phyloP scores from a whole-genome alignment of 1,139 yeast species.

The Ogataea hybrid region DNA sequence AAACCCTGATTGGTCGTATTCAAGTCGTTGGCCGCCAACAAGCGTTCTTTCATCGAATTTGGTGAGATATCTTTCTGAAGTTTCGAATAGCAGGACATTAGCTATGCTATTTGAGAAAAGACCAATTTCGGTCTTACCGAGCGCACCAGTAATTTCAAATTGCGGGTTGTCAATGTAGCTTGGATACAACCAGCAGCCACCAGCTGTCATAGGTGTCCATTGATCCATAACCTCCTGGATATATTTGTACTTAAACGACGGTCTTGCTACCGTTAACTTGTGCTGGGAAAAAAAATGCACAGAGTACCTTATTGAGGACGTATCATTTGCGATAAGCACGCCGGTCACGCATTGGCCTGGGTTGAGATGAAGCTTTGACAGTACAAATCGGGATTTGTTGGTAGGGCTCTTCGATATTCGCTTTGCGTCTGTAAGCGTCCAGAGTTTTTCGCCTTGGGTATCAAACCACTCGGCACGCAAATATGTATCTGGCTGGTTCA shows the following conservation, averaged over 20 bases:
- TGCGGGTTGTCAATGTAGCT: slow-evolving; percentile 65
- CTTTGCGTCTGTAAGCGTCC: slow-evolving; percentile 3
- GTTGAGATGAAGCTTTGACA: slow-evolving; percentile 32
- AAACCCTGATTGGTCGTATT: slow-evolving; percentile 11
- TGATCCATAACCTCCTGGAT: slow-evolving; percentile 36
- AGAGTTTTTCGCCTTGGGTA: slow-evolving; percentile 19
- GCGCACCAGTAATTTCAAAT: slow-evolving; percentile 35
- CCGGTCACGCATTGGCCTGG: slow-evolving; percentile 30
- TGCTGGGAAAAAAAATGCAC: slow-evolving; percentile 38
- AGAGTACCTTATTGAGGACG: slow-evolving; percentile 20
- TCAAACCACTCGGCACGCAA: slow-evolving; percentile 28
- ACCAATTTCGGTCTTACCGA: slow-evolving; percentile 10
- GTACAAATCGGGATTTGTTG: slow-evolving; percentile 34
- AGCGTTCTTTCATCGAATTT: slow-evolving; percentile 18
- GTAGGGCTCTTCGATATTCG: slow-evolving; percentile 13
- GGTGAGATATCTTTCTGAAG: slow-evolving; percentile 15
- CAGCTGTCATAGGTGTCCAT: slow-evolving; percentile 48
- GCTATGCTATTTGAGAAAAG: slow-evolving; percentile 10
- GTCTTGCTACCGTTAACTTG: slow-evolving; percentile 33
- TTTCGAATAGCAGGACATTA: slow-evolving; percentile 16
- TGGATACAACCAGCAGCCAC: slow-evolving; percentile 56
- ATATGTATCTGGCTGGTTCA: slow-evolving; percentile 23
- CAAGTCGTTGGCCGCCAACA: slow-evolving; percentile 11
- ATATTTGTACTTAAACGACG: slow-evolving; percentile 34
- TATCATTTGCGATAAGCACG: slow-evolving; percentile 9